phyloP scores from a whole-genome alignment of 2,329 filamentous ascomycete genomes.

The Calonectria crousiana region DNA sequence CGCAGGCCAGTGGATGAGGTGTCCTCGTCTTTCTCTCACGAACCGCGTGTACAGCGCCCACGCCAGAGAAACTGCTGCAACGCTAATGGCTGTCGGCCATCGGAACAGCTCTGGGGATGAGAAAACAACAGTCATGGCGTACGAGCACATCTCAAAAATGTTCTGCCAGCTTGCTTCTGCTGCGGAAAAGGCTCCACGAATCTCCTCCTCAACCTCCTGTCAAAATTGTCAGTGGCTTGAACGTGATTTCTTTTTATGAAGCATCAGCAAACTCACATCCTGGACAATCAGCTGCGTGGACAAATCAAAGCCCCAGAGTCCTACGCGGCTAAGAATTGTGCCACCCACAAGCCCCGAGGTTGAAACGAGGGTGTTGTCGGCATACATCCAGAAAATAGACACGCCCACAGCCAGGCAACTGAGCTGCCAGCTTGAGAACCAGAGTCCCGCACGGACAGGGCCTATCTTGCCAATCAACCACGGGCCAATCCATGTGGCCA shows the following conservation, averaged over 20 bases:
- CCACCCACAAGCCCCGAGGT: constrained; percentile 63
- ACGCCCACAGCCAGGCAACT: constrained; percentile 62
- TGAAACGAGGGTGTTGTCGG: constrained; percentile 48
- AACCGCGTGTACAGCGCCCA: constrained; percentile 47
- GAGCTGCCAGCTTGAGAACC: constrained; percentile 79
- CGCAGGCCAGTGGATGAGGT: constrained; percentile 48
- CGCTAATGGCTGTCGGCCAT: constrained; percentile 71
- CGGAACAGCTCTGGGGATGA: constrained; percentile 72
- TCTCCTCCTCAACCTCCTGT: constrained; percentile 65
- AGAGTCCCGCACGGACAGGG: constrained; percentile 74
- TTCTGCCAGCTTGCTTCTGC: constrained; percentile 78
- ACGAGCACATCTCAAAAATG: constrained; percentile 76
- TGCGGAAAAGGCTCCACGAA: constrained; percentile 76
- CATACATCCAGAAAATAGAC: constrained; percentile 53
- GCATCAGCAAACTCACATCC: constrained; percentile 56
- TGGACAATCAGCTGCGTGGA: constrained; percentile 72
- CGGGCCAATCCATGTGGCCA: constrained; percentile 71
- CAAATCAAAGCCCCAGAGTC: constrained; percentile 73
- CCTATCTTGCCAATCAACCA: constrained; percentile 67
- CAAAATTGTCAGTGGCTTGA: constrained; percentile 1
- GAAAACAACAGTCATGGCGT: constrained; percentile 74
- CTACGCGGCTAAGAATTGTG: constrained; percentile 68
- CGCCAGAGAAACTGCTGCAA: constrained; percentile 58
- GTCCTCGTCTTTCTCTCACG: constrained; percentile 47
- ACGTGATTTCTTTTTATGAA: background rate